These are phyloP conservation scores for Azolla pinnata DNA, from an alignment of 75 land plant species.

Conservation along the genomic window DNA sequence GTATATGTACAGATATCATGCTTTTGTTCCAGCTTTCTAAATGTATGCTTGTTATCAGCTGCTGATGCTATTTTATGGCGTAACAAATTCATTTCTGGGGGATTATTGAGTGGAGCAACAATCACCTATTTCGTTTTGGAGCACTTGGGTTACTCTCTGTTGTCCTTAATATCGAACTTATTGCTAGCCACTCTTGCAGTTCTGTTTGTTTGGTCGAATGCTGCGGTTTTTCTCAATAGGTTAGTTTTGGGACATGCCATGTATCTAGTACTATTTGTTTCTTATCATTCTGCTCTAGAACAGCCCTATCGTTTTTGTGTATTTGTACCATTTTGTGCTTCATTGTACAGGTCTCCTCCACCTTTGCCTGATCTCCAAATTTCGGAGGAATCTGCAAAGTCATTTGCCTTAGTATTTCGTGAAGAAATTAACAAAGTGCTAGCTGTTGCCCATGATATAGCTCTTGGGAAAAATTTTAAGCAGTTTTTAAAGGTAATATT, in stretches of 20 bases:
- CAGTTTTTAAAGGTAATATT: constrained; percentile 72
- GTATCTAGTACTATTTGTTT: neutral
- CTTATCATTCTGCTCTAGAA: neutral
- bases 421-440: constrained; percentile 59
- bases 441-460: constrained; percentile 77
- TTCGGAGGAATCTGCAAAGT: constrained; percentile 79
- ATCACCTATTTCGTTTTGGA: constrained; percentile 61
- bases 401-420: constrained; percentile 63
- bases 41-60: constrained; percentile 21
- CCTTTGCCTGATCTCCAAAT: constrained; percentile 62
- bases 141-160: constrained; percentile 51
- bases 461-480: constrained; percentile 85
- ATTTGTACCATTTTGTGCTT: constrained; percentile 1
- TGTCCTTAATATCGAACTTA: constrained; percentile 52
- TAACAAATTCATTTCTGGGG: constrained; percentile 31
- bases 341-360: constrained; percentile 41
- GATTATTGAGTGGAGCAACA: constrained; percentile 47
- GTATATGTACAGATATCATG: too few species aligned
- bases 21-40: neutral
- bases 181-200: constrained; percentile 48
- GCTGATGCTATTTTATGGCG: constrained; percentile 74
- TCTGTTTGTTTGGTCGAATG: constrained; percentile 56
- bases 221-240: constrained; percentile 46
- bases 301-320: neutral
- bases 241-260: constrained; percentile 7